Evolutionary conservation across 495 filamentous ascomycete species (phyloP), one percentile per base, ranked within the genome.

Genomic region (Hypoxylon lienhwacheense): DNA sequence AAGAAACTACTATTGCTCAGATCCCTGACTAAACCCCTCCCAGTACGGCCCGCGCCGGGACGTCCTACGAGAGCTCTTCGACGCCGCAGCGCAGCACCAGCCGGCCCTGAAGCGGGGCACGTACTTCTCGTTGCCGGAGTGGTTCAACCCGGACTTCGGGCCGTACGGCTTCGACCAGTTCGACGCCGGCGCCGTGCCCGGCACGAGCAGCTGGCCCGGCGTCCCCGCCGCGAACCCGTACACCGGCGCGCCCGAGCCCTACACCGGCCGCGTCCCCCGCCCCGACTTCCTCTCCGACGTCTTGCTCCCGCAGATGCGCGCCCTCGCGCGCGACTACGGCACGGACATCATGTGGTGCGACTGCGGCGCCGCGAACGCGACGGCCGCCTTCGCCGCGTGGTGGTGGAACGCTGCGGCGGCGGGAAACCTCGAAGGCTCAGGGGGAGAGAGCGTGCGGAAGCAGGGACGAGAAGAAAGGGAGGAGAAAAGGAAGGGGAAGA

Each of bases 321-420:
- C 69, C 0, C 65, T 82, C 1, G 76, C 78, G 1, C 36, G 59
- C 37, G 54, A 67, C 11, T 73, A 74, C 61, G 69, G 65, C 4
- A 78, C 74, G 0, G 80, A 83, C 31, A 80, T 83, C 29, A 77
- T 83, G 73, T 82, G 79, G 79, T 81, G 78, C 56, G 78, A 81
- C 51, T 73, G 72, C 32, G 79, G 79, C 5, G 77, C 70, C 1
- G 69, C 78, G 2, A 81, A 81, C 60, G 28, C 56, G 3, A 80
- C 77, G 0, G 70, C 73, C 1, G 58, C 63, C 3, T 81, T 81
- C 48, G 80, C 80, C 1, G 59, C 73, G 0, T 20, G 28, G 2
- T 83, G 74, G 74, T 81, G 72, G 62, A 79, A 78, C 53, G 43
- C 35, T 0, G 67, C 70, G 1, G 64, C 67, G 1, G 25, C 49